Evolutionary conservation across 2,329 filamentous ascomycete species (phyloP).

Genomic region (Fusarium chuoi): DNA sequence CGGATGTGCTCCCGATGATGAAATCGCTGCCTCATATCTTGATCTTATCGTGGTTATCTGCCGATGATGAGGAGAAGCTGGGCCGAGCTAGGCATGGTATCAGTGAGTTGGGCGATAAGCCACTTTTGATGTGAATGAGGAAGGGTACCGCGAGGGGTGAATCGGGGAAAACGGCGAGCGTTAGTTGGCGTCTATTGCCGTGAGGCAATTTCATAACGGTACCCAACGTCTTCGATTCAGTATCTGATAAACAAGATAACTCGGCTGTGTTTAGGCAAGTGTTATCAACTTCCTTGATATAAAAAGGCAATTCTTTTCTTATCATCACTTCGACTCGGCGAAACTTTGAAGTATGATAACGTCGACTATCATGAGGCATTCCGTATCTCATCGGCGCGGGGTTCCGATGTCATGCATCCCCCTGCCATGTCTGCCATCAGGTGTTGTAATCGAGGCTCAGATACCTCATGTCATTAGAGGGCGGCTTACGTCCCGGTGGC

Average conservation of each 20-base stretch:
- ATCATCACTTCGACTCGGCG: not conserved
- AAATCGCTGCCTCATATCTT: not conserved
- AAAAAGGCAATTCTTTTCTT: not conserved
- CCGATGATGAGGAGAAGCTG: not conserved
- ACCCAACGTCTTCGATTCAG: not conserved
- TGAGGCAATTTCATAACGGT: not conserved
- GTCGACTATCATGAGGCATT: not conserved
- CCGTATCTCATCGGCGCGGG: not conserved
- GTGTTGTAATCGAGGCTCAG: not conserved
- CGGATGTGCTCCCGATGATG: not conserved
- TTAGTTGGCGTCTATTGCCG: not conserved
- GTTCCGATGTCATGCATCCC: not conserved
- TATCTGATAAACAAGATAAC: not conserved
- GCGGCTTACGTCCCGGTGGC: not conserved
- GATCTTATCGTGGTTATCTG: not conserved
- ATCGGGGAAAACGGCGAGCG: not conserved
- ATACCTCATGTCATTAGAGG: not conserved
- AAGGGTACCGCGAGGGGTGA: slow-evolving; percentile 13
- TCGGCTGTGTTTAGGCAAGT: not conserved
- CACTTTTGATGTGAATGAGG: slow-evolving; percentile 1
- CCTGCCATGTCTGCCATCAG: not conserved
- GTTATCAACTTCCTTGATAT: not conserved
- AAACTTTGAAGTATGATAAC: not conserved
- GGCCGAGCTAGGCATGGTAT: not conserved
- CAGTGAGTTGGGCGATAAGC: not conserved